Conservation (phyloP, 139 green algal genomes). For the Picochlorum sp. region DNA sequence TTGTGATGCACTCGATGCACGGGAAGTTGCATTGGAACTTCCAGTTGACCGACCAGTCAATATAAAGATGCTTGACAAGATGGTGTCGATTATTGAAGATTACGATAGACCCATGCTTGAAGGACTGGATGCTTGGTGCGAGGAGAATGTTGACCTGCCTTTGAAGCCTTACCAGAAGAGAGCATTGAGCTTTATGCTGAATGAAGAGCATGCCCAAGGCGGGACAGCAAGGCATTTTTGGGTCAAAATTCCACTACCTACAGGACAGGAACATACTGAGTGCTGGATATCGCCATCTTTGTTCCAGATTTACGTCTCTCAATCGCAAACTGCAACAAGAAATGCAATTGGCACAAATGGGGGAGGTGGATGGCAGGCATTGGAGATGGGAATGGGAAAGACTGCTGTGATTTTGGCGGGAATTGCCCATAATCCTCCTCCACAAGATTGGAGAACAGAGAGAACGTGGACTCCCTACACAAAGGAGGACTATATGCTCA, state of each 20-base stretch:
- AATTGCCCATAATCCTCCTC: slow-evolving; percentile 6
- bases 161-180: slow-evolving; percentile 5
- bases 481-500: slow-evolving; percentile 2
- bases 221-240: slow-evolving; percentile 9
- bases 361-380: slow-evolving; percentile 1
- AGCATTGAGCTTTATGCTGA: slow-evolving; percentile 8
- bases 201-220: slow-evolving; percentile 5
- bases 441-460: neutral
- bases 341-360: neutral
- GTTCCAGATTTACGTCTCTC: neutral
- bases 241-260: neutral
- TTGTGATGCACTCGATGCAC: neutral
- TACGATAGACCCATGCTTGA: neutral
- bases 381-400: slow-evolving; percentile 24
- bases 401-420: slow-evolving; percentile 5
- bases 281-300: slow-evolving; percentile 9
- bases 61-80: neutral
- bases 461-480: neutral
- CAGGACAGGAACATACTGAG: neutral
- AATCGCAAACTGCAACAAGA: neutral
- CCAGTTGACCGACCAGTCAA: neutral
- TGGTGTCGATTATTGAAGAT: neutral
- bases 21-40: neutral
- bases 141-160: neutral
- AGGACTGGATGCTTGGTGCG: neutral